phyloP scores from a whole-genome alignment of 306 rosid genomes.

The Cyamopsis tetragonoloba region DNA sequence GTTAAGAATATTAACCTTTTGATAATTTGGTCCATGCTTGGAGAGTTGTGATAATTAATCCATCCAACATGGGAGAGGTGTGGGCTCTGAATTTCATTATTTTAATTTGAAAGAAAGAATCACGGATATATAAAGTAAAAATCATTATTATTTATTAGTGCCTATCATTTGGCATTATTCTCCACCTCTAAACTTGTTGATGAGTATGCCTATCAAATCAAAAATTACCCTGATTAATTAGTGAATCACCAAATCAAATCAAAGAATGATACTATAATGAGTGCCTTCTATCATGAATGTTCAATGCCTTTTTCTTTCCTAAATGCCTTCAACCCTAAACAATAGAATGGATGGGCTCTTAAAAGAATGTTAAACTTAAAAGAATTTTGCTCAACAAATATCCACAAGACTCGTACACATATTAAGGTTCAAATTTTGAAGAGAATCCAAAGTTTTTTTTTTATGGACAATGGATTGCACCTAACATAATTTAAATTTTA shows the following conservation, averaged over 20 bases:
- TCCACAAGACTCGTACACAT: too few relatives aligned
- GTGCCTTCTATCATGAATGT: background rate
- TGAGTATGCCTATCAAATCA: constrained; percentile 7
- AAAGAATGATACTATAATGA: background rate
- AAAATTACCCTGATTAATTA: background rate
- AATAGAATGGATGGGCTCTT: too few relatives aligned
- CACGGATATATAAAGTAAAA: constrained; percentile 25
- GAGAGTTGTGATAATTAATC: constrained; percentile 8
- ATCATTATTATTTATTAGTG: background rate
- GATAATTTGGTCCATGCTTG: constrained; percentile 9
- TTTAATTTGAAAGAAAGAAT: constrained; percentile 23
- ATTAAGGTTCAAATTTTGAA: too few relatives aligned
- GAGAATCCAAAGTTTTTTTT: too few relatives aligned
- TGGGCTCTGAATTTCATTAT: constrained; percentile 45
- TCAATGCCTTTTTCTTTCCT: too few relatives aligned
- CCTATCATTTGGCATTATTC: constrained; percentile 14
- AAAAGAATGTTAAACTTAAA: too few relatives aligned
- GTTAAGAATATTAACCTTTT: background rate
- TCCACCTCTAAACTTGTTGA: background rate
- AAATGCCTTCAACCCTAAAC: too few relatives aligned
- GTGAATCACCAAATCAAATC: background rate
- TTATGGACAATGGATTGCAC: too few relatives aligned
- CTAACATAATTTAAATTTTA: too few relatives aligned
- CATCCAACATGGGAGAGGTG: constrained; percentile 27
- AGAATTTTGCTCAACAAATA: too few relatives aligned